Conservation (phyloP, 305 asterid genomes). For the Lippia alba region DNA sequence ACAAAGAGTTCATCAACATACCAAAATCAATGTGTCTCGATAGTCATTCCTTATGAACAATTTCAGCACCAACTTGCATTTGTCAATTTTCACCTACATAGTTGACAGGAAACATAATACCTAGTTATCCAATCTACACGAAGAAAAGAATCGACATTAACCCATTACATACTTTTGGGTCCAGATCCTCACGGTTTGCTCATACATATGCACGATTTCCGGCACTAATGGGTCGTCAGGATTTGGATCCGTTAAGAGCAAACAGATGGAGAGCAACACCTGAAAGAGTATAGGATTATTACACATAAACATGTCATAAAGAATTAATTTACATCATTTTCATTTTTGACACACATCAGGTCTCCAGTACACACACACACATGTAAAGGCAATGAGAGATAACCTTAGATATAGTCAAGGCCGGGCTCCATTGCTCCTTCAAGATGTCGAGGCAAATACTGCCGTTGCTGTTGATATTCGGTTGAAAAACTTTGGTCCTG, state of each 20-base stretch:
- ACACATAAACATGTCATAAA: too few species aligned
- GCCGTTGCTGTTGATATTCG: constrained; percentile 63
- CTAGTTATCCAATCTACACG: constrained; percentile 15
- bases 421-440: constrained; percentile 82
- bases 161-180: constrained; percentile 87
- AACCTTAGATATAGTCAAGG: constrained; percentile 72
- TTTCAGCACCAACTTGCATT: constrained; percentile 38
- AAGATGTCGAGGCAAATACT: constrained; percentile 71
- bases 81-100: constrained; percentile 34
- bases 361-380: too few species aligned
- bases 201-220: constrained; percentile 81
- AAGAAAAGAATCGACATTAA: constrained; percentile 22
- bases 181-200: constrained; percentile 84
- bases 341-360: too few species aligned
- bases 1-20: constrained; percentile 14
- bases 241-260: constrained; percentile 76
- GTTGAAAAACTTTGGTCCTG: constrained; percentile 41
- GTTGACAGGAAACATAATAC: constrained; percentile 15
- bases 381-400: not conserved
- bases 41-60: constrained; percentile 32
- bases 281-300: constrained; percentile 30
- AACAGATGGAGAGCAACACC: constrained; percentile 73
- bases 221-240: constrained; percentile 78
- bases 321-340: too few species aligned
- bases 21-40: constrained; percentile 24